These are phyloP conservation scores for Copromyces sp. DNA, from an alignment of 495 filamentous ascomycete species.

Conservation along the genomic window DNA sequence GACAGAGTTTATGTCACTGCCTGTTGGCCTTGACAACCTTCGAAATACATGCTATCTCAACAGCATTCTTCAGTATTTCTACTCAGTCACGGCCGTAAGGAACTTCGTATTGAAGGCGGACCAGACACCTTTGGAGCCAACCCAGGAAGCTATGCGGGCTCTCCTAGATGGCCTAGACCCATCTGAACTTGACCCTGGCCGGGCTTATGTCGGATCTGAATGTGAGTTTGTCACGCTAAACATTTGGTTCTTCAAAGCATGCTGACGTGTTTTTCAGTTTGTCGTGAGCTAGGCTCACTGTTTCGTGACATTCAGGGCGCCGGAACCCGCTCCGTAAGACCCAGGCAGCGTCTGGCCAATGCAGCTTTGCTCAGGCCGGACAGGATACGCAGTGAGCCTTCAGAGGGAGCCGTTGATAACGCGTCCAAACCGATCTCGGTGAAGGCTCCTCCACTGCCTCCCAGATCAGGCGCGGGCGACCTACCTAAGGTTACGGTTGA, in stretches of 20 bases:
- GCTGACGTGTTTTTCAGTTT: conserved; percentile 38
- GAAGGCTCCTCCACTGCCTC: conserved; percentile 19
- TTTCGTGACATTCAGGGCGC: conserved; percentile 61
- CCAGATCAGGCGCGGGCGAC: conserved; percentile 9
- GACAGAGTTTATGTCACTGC: conserved; percentile 37
- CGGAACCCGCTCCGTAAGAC: conserved; percentile 45
- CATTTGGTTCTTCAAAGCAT: neutral
- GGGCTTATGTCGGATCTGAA: conserved; percentile 33
- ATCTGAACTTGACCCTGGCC: conserved; percentile 25
- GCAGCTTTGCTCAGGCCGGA: conserved; percentile 44
- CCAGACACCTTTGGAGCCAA: conserved; percentile 48
- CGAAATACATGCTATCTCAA: conserved; percentile 98
- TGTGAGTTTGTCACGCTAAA: conserved; percentile 45
- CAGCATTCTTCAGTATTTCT: conserved; percentile 92
- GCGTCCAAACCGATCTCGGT: neutral
- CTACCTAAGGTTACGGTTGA: conserved; percentile 10
- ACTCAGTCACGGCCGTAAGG: conserved; percentile 72
- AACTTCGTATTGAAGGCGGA: conserved; percentile 71
- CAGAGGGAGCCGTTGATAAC: neutral
- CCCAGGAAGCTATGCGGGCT: conserved; percentile 44
- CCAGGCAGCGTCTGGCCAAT: conserved; percentile 71
- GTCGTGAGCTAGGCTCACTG: conserved; percentile 57
- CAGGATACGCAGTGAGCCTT: conserved; percentile 8
- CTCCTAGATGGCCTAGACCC: conserved; percentile 52
- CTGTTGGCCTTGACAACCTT: conserved; percentile 82